Base-by-base conservation (phyloP, 2,329 filamentous ascomycete genomes). In the Phyllachora maydis region DNA sequence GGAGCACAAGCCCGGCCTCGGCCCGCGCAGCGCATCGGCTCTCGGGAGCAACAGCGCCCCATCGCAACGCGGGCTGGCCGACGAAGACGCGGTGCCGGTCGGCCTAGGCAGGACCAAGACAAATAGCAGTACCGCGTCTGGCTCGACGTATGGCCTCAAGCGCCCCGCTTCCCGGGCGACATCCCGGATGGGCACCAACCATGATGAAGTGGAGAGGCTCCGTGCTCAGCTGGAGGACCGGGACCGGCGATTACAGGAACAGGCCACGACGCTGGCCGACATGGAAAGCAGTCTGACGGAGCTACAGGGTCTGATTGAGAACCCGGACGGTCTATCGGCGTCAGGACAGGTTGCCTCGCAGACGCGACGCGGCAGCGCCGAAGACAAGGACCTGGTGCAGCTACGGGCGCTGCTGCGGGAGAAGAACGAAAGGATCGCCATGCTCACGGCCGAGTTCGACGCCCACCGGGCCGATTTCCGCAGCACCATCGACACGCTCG, bases 391-490 rank as follows among this genome's bases (percentile, higher is more conserved):
- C 42, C 60, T 70, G 3, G 45, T 63, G 4, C 76, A 90, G 41
- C 56, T 98, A 27, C 70, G 83, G 25, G 65, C 73, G n/a, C 50
- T 91, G 36, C 51, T 98, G 25, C 65, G 79, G 13, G 88, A 98
- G 49, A 93, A 91, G 60, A 93, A 93, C 38, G 88, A 98, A 28
- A 92, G 83, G 54, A 93, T 98, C 34, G 71, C 75, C 14, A 72
- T 85, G 57, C 63, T 98, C 35, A 95, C 83, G 1, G 68, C 78
- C 6, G 88, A 98, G 42, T 98, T 98, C 38, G 88, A 98, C 41
- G 69, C 75, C 7, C 85, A 98, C 43, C 66, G 88, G 28, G 85
- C 88, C 11, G 88, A 98, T 46, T 98, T 98, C 49, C 63, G 88
- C 34, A 92, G 79, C 45, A 98, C 88, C 11, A 88, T 98, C 30